Evolutionary conservation across 345 rosid species (phyloP).

Genomic region (Limnanthes douglasii): DNA sequence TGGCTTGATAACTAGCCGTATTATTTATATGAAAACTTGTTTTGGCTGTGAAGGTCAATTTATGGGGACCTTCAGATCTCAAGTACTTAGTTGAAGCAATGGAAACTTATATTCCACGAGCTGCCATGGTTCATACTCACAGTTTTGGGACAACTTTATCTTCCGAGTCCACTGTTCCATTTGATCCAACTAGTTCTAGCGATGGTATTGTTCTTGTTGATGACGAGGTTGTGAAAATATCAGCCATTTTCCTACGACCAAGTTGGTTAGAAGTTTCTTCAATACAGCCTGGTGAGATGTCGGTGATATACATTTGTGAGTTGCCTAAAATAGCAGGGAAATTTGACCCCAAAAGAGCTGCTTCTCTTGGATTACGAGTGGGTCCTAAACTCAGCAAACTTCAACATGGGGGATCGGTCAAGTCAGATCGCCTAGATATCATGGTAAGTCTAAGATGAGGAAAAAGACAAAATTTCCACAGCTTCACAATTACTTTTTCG

Average conservation of each 20-base stretch:
- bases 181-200: conserved; percentile 18
- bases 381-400: conserved; percentile 73
- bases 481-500: too few relatives aligned
- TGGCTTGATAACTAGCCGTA: too few relatives aligned
- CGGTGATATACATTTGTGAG: conserved; percentile 81
- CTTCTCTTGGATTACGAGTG: conserved; percentile 58
- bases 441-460: conserved; percentile 50
- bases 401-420: conserved; percentile 75
- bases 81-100: conserved; percentile 76
- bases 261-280: conserved; percentile 15
- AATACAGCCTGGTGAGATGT: conserved; percentile 53
- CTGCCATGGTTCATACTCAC: conserved; percentile 87
- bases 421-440: conserved; percentile 48
- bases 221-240: conserved; percentile 77
- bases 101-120: conserved; percentile 87
- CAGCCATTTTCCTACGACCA: conserved; percentile 50
- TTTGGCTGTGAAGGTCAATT: conserved; percentile 47
- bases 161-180: conserved; percentile 19
- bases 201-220: conserved; percentile 52
- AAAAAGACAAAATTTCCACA: too few relatives aligned
- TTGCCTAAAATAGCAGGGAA: conserved; percentile 75
- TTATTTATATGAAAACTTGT: too few relatives aligned
- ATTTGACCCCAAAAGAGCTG: conserved; percentile 71
- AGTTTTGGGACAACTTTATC: conserved; percentile 47
- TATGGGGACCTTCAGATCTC: conserved; percentile 97